A percentile compares a stretch with the other conserved stretches of the same genome.
Evolutionary conservation across 169 alveolate genomes (phyloP).

Genomic region (Eimeria maxima): DNA sequence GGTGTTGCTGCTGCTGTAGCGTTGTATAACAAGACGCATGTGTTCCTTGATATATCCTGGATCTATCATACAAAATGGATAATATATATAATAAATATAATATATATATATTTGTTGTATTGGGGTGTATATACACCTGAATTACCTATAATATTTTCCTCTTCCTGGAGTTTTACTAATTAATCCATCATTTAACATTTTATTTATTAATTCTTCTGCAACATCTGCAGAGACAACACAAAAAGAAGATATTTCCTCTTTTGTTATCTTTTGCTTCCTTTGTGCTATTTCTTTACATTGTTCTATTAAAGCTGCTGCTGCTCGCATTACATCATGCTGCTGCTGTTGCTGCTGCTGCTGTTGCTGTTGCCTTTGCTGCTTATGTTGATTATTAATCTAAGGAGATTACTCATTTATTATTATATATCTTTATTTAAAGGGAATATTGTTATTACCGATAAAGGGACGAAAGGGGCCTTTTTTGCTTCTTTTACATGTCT

Average conservation of each 20-base stretch:
- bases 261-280: neutral
- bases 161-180: neutral
- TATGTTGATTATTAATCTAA: too few species aligned
- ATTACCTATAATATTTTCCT: neutral
- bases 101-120: too few species aligned
- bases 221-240: constrained; percentile 42
- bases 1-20: neutral
- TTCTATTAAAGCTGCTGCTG: neutral
- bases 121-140: too few species aligned
- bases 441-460: too few species aligned
- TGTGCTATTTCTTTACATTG: constrained; percentile 9
- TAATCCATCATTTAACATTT: neutral
- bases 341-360: constrained; percentile 14
- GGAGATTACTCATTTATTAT: too few species aligned
- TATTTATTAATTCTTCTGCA: constrained; percentile 5
- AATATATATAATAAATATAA: too few species aligned
- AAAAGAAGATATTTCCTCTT: neutral
- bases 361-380: neutral
- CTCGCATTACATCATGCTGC: neutral
- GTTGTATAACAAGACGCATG: neutral
- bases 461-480: too few species aligned
- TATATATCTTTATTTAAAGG: too few species aligned
- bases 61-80: neutral
- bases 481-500: too few species aligned
- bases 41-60: neutral